Evolutionary conservation across 1,284 basidiomycete genomes (phyloP).

Genomic region (Coniferiporia weirii): DNA sequence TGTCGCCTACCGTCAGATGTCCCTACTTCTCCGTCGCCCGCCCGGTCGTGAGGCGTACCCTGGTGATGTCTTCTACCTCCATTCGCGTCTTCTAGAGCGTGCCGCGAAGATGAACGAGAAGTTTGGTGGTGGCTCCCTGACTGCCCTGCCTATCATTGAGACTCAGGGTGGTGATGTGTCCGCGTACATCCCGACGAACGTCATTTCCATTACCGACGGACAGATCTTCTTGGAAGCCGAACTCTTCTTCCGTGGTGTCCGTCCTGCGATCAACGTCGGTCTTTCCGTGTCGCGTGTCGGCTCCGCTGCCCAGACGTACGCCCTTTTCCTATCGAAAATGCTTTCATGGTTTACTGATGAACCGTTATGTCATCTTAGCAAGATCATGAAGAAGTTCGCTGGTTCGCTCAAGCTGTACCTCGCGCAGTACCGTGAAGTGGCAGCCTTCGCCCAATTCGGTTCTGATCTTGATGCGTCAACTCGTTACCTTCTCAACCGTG

Average conservation of each 20-base stretch:
- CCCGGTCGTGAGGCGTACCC: conserved; percentile 99
- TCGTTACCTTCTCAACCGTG: conserved; percentile 94
- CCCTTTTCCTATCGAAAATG: conserved; percentile 16
- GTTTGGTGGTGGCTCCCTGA: conserved; percentile 96
- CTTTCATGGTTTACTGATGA: conserved; percentile 4
- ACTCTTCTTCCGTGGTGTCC: conserved; percentile 99
- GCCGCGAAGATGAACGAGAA: conserved; percentile 99
- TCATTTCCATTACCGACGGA: conserved; percentile 97
- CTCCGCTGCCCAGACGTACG: conserved; percentile 96
- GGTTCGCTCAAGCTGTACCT: conserved; percentile 99
- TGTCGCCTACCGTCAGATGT: conserved; percentile 99
- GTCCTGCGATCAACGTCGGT: conserved; percentile 99
- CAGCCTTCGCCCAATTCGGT: conserved; percentile 99
- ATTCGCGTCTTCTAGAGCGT: conserved; percentile 99
- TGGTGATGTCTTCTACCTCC: conserved; percentile 99
- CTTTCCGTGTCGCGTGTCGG: conserved; percentile 99
- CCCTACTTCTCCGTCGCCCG: conserved; percentile 97
- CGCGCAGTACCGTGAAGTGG: conserved; percentile 99
- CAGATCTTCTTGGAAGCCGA: conserved; percentile 99
- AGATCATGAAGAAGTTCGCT: conserved; percentile 99
- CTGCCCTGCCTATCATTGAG: conserved; percentile 98
- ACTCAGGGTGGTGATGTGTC: conserved; percentile 99
- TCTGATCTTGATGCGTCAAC: conserved; percentile 99
- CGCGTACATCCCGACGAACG: conserved; percentile 88
- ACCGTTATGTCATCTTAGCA: conserved; percentile 41